These are phyloP conservation scores for Tilletiopsis washingtonensis DNA, from an alignment of 1,284 basidiomycete genomes.

Conservation along the genomic window DNA sequence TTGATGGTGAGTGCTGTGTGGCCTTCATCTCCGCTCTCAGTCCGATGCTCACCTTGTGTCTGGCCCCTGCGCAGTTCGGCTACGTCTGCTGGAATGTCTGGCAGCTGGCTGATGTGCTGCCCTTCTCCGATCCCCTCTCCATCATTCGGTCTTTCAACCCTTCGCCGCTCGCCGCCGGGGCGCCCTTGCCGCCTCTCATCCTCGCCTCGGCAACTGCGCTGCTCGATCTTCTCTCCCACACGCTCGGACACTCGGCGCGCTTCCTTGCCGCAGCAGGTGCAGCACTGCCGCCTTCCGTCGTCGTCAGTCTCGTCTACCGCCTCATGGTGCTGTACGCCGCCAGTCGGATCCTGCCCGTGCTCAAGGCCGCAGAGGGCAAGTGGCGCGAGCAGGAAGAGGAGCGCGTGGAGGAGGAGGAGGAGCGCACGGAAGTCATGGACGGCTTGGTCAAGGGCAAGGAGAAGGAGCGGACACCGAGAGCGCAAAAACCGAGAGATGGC, in stretches of 20 bases:
- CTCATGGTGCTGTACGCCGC: conserved; percentile 43
- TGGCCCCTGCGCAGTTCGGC: conserved; percentile 17
- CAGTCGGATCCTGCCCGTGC: conserved; percentile 32
- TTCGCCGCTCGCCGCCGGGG: neutral
- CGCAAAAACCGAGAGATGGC: neutral
- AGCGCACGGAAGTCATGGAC: neutral
- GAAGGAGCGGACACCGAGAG: neutral
- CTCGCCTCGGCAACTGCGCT: conserved; percentile 12
- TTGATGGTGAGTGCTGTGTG: conserved; percentile 22
- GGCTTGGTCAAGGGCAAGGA: neutral
- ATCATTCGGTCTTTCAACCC: conserved; percentile 42
- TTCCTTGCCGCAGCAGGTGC: conserved; percentile 5
- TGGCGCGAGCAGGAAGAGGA: conserved; percentile 7
- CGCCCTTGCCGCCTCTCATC: conserved; percentile 13
- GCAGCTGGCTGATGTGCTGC: conserved; percentile 26
- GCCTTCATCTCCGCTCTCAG: neutral
- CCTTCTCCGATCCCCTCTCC: conserved; percentile 40
- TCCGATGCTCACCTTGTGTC: neutral
- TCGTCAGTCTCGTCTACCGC: conserved; percentile 40
- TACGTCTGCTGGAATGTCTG: conserved; percentile 46
- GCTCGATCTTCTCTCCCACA: conserved; percentile 27
- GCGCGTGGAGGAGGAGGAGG: conserved; percentile 5
- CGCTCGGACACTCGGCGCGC: conserved; percentile 13
- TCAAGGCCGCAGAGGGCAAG: conserved; percentile 16
- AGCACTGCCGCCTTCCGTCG: conserved; percentile 38